phyloP scores from a whole-genome alignment of 805 yeast species.

The Teunomyces panamensis region DNA sequence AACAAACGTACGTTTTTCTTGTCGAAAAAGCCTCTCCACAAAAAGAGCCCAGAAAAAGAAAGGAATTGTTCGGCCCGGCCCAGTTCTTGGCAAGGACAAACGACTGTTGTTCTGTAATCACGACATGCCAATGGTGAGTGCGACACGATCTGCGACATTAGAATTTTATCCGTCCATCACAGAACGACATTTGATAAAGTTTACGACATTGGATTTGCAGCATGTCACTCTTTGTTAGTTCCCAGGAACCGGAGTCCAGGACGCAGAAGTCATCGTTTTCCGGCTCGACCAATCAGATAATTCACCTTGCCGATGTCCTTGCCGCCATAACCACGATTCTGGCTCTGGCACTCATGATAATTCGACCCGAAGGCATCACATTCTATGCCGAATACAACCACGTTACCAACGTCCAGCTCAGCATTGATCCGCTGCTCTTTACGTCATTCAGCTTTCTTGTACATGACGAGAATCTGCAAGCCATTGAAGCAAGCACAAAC shows the following conservation, averaged over 20 bases:
- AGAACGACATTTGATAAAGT: neutral
- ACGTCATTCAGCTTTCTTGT: constrained; percentile 22
- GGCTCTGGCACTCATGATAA: constrained; percentile 33
- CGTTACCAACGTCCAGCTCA: constrained; percentile 30
- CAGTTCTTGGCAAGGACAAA: neutral
- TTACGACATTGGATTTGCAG: neutral
- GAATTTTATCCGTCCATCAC: neutral
- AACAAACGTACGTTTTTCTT: too few relatives aligned
- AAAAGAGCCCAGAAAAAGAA: too few relatives aligned
- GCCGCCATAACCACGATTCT: constrained; percentile 29
- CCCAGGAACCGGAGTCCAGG: constrained; percentile 1
- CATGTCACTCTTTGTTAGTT: constrained; percentile 2
- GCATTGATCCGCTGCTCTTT: constrained; percentile 38
- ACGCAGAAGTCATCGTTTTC: constrained; percentile 22
- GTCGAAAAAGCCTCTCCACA: too few relatives aligned
- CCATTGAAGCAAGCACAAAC: neutral
- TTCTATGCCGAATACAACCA: constrained; percentile 37
- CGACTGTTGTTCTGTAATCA: neutral
- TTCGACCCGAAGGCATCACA: constrained; percentile 30
- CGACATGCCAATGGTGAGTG: neutral
- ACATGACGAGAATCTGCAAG: constrained; percentile 7
- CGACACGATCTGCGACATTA: neutral
- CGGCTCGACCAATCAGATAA: constrained; percentile 36
- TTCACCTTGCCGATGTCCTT: constrained; percentile 38
- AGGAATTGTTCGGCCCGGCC: too few relatives aligned